Percentiles rank a stretch among this genome's conserved stretches.
Conservation (phyloP, 768 basidiomycete genomes). For the Rubroboletus pulcherrimus region DNA sequence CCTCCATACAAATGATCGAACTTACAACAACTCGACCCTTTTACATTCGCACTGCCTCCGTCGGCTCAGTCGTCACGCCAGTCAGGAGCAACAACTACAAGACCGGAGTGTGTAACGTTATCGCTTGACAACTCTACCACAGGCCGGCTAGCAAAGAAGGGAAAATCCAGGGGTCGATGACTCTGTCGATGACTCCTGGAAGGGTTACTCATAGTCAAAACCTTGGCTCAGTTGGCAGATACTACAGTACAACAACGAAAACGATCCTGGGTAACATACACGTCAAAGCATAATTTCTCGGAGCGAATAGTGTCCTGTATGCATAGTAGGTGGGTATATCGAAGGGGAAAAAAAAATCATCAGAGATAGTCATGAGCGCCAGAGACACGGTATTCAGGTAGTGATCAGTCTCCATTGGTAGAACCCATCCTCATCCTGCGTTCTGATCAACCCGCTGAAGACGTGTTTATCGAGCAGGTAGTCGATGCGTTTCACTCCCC, state of each 20-base stretch:
- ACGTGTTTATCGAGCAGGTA: slow-evolving; percentile 33
- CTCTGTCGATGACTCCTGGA: too few relatives aligned
- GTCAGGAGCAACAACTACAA: too few relatives aligned
- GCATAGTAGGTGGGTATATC: background rate
- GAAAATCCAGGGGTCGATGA: too few relatives aligned
- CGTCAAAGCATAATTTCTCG: background rate
- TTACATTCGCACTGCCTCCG: background rate
- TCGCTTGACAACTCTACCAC: too few relatives aligned
- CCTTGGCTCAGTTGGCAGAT: too few relatives aligned
- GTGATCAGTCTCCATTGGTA: slow-evolving; percentile 31
- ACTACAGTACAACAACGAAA: background rate
- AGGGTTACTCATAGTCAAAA: too few relatives aligned
- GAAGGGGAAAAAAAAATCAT: background rate
- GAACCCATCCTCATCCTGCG: slow-evolving; percentile 28
- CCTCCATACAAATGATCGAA: background rate
- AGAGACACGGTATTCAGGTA: background rate
- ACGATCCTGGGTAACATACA: background rate
- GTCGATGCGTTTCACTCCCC: slow-evolving; percentile 40
- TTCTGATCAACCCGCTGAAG: slow-evolving; percentile 37
- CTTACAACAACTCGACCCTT: background rate
- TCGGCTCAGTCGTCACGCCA: background rate
- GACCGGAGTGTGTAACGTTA: too few relatives aligned
- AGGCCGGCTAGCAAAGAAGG: too few relatives aligned
- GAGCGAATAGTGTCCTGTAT: background rate
- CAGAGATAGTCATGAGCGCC: background rate